A percentile compares a stretch with the other conserved stretches of the same genome.
phyloP scores from a whole-genome alignment of 495 filamentous ascomycete genomes.

The Trichoderma virens region DNA sequence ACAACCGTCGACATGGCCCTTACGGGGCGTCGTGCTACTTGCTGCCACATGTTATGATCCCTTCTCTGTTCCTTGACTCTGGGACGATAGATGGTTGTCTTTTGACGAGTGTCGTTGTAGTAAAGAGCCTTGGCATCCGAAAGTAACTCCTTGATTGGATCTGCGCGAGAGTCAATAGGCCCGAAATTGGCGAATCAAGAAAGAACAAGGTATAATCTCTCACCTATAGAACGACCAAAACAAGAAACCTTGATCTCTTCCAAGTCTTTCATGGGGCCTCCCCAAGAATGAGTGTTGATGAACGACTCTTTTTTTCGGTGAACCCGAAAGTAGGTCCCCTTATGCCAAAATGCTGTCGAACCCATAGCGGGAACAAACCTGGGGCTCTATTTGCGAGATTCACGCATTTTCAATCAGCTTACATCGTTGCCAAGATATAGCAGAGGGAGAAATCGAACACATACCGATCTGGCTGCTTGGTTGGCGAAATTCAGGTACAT shows the following conservation, averaged over 20 bases:
- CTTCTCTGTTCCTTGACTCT: slow-evolving; percentile 23
- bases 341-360: slow-evolving; percentile 34
- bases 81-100: slow-evolving; percentile 46
- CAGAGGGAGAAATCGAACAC: slow-evolving; percentile 8
- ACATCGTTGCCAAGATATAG: not conserved
- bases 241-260: slow-evolving; percentile 35
- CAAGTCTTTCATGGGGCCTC: slow-evolving; percentile 29
- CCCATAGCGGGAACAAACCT: slow-evolving; percentile 35
- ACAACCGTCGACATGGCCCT: slow-evolving; percentile 79
- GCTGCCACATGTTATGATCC: slow-evolving; percentile 48
- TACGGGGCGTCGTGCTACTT: slow-evolving; percentile 60
- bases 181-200: not conserved
- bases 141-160: slow-evolving; percentile 57
- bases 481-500: slow-evolving; percentile 38
- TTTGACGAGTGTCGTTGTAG: slow-evolving; percentile 34
- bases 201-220: not conserved
- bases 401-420: slow-evolving; percentile 13
- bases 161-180: slow-evolving; percentile 14
- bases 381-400: slow-evolving; percentile 15
- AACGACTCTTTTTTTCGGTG: slow-evolving; percentile 29
- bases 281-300: slow-evolving; percentile 17
- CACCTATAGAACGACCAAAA: slow-evolving; percentile 34
- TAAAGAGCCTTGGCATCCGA: slow-evolving; percentile 47
- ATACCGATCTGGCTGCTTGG: slow-evolving; percentile 29
- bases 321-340: slow-evolving; percentile 30